phyloP scores from a whole-genome alignment of 2,329 filamentous ascomycete genomes.

The Magnaporthales sp. region DNA sequence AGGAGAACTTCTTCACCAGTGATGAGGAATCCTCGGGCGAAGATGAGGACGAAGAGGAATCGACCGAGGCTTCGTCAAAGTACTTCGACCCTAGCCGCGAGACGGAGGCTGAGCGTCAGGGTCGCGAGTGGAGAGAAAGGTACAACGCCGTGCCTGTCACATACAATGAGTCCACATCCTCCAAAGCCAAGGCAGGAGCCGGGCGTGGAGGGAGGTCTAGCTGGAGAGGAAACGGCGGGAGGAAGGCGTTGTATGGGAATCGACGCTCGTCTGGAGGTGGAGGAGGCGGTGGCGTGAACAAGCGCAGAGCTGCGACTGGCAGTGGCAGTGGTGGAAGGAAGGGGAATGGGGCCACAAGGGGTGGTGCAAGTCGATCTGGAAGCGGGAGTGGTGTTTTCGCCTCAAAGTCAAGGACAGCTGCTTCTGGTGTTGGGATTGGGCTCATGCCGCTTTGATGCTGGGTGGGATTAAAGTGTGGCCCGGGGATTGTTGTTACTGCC shows the following conservation, averaged over 20 bases:
- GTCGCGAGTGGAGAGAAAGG: constrained; percentile 19
- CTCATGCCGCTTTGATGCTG: constrained; percentile 14
- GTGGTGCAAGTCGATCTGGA: neutral
- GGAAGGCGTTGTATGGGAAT: constrained; percentile 8
- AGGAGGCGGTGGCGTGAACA: constrained; percentile 10
- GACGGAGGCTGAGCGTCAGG: constrained; percentile 11
- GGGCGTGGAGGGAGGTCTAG: constrained; percentile 11
- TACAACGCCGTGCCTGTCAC: constrained; percentile 13
- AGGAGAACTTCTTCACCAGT: constrained; percentile 45
- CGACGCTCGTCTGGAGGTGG: constrained; percentile 10
- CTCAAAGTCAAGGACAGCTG: neutral
- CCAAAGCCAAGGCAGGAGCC: neutral
- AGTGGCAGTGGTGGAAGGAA: constrained; percentile 9
- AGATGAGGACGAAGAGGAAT: constrained; percentile 18
- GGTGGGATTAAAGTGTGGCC: neutral
- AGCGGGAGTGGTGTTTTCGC: constrained; percentile 2
- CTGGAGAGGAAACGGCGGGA: constrained; percentile 13
- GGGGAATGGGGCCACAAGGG: constrained; percentile 2
- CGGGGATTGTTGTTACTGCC: neutral
- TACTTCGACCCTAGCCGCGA: constrained; percentile 30
- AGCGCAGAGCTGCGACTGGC: constrained; percentile 11
- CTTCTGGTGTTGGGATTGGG: constrained; percentile 10
- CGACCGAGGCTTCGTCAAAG: constrained; percentile 30
- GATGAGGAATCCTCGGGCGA: constrained; percentile 17
- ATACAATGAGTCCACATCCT: constrained; percentile 6